Evolutionary conservation across 768 basidiomycete species (phyloP).

Genomic region (Leccinum disarticulatum): DNA sequence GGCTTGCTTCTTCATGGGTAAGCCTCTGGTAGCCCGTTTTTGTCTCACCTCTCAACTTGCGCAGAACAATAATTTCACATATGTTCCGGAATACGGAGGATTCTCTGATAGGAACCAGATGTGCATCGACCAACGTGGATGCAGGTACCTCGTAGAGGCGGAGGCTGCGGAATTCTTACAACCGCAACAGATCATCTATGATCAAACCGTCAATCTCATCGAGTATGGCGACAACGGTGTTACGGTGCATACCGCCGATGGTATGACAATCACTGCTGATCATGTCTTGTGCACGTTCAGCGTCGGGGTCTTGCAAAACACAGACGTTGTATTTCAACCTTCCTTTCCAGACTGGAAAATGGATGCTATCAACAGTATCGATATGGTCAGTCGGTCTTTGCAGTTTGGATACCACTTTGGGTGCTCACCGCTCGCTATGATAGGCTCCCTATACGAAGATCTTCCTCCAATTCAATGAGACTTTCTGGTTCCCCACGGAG

Average conservation of each 20-base stretch:
- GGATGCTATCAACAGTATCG: no score
- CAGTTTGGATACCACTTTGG: no score
- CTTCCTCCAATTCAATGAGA: no score
- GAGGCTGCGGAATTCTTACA: conserved; percentile 58
- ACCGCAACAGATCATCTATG: conserved; percentile 46
- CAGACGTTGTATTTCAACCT: conserved; percentile 58
- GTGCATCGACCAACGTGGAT: conserved; percentile 62
- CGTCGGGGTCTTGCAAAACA: conserved; percentile 65
- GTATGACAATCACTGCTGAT: conserved; percentile 46
- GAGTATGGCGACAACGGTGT: conserved; percentile 42
- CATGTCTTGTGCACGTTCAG: conserved; percentile 70
- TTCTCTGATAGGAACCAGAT: conserved; percentile 56
- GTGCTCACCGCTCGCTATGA: no score
- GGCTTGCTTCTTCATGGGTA: conserved; percentile 68
- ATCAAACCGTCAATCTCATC: conserved; percentile 50
- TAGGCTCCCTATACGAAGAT: no score
- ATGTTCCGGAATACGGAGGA: conserved; percentile 49
- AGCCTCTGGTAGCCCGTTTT: not conserved
- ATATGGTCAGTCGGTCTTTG: no score
- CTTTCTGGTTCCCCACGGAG: conserved; percentile 52
- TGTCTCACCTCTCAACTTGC: not conserved
- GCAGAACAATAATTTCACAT: conserved; percentile 65
- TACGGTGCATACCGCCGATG: no score
- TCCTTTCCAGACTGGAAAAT: conserved; percentile 37
- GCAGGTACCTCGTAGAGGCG: conserved; percentile 53